A percentile compares a stretch with the other conserved stretches of the same genome.
These are phyloP conservation scores for Rhynchospora pubera DNA, from an alignment of 176 grass and related monocot genomes.

Conservation along the genomic window DNA sequence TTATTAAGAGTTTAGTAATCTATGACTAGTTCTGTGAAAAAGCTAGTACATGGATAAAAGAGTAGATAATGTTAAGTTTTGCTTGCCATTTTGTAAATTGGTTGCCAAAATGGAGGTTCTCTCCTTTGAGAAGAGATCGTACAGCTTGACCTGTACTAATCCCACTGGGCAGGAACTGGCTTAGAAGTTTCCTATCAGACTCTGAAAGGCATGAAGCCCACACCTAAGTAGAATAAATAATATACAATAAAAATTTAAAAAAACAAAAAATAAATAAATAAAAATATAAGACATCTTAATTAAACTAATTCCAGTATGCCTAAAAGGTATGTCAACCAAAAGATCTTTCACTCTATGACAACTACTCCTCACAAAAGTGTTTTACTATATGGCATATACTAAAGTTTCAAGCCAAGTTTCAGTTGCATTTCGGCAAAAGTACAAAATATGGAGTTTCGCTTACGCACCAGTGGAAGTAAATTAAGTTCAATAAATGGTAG, in stretches of 20 bases:
- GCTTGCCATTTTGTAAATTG: constrained; percentile 54
- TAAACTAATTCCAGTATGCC: not conserved
- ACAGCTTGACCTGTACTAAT: constrained; percentile 45
- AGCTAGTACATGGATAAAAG: constrained; percentile 15
- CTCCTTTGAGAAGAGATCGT: constrained; percentile 36
- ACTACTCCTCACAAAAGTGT: not conserved
- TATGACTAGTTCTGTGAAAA: not conserved
- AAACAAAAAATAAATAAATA: not conserved
- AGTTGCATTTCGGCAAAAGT: not conserved
- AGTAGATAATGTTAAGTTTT: constrained; percentile 11
- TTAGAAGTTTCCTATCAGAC: constrained; percentile 50
- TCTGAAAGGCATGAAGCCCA: constrained; percentile 60
- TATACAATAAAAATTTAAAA: not conserved
- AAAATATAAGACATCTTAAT: not conserved
- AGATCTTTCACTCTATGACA: not conserved
- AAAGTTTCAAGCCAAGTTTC: not conserved
- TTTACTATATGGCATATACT: not conserved
- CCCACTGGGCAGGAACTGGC: constrained; percentile 46
- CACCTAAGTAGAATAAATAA: constrained; percentile 33
- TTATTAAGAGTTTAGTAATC: not conserved
- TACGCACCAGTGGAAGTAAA: not conserved
- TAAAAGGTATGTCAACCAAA: not conserved
- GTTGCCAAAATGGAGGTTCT: constrained; percentile 45
- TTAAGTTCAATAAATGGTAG: not conserved
- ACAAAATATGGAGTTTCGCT: not conserved